Conservation (phyloP, 2,329 filamentous ascomycete genomes). For the Beauveria asiatica region DNA sequence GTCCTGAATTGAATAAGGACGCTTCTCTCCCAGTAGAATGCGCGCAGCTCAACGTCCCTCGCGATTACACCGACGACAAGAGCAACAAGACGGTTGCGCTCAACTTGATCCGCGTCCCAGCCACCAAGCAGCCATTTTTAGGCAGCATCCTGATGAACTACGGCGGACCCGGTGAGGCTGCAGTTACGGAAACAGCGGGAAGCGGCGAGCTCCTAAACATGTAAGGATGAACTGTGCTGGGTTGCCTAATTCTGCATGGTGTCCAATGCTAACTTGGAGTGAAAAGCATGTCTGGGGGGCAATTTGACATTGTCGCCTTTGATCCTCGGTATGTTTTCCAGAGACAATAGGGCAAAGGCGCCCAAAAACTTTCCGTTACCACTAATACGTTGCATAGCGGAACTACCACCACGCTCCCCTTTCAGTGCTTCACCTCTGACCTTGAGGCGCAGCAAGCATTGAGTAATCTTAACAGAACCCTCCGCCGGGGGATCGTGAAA, state of each 20-base stretch:
- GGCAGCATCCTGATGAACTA: conserved; percentile 25
- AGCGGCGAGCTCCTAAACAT: background rate
- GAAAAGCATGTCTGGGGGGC: conserved; percentile 19
- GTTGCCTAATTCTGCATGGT: too few relatives aligned
- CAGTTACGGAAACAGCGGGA: background rate
- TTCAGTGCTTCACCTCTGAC: conserved; percentile 15
- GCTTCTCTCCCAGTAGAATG: conserved; percentile 12
- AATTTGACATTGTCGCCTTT: conserved; percentile 20
- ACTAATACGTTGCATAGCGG: conserved; percentile 6
- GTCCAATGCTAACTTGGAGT: background rate
- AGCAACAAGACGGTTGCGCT: conserved; percentile 10
- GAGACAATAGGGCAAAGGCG: background rate
- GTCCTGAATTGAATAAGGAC: background rate
- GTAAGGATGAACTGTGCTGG: background rate
- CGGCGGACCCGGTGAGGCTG: conserved; percentile 17
- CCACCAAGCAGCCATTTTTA: conserved; percentile 15
- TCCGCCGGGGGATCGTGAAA: conserved; percentile 11
- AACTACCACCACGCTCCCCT: conserved; percentile 16
- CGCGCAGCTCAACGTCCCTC: conserved; percentile 13
- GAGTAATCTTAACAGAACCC: background rate
- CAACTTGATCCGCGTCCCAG: conserved; percentile 8
- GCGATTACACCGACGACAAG: conserved; percentile 13
- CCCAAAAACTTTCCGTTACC: background rate
- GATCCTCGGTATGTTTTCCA: conserved; percentile 19
- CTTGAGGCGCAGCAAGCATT: background rate